Base-by-base conservation (phyloP, 495 filamentous ascomycete species). In the Tuber umbilicatum region DNA sequence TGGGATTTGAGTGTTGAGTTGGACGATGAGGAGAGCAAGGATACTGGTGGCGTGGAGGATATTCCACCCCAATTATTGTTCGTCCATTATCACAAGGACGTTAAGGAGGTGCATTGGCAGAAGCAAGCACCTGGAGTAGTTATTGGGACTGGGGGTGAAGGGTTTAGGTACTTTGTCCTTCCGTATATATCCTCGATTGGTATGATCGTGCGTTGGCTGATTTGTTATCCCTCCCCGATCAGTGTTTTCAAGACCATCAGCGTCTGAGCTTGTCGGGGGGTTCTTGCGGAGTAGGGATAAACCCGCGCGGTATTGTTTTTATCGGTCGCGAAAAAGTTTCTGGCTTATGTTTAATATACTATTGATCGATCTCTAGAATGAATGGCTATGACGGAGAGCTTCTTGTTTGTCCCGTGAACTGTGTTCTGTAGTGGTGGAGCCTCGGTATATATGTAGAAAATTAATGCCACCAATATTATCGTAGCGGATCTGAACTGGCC, bases 1-100 rank as follows among this genome's bases (percentile, higher is more conserved):
- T 99, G 95, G 95, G 95, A 99, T 90, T 83, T 99, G 82, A 92
- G 93, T 5, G 95, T 99, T 55, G 95, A 99, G 85, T 78, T 98
- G 73, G 95, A 99, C 79, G 95, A 97, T 80, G 95, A 99, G 85
- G 94, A 97, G 87, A 93, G 90, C 81, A 92, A 88, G 84, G 92
- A 94, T 76, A 94, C 93, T 6, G 94, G 90, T 5, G 94, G 91
- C 39, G 89, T 94, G 64, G 88, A 90, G 73, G 95, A 95, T 75
- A 93, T 99, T 77, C 95, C 95, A 72, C 93, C 95, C 43, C 95
- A 98, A 82, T 83, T 99, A 79, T 85, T 99, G 76, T 99, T 99
- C 85, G 92, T 97, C 79, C 95, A 99, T 85, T 97, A 96, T 82
- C 93, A 94, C 86, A 93, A 95, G 78, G 87, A 90, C 78, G 93